Conservation (phyloP, 305 asterid species). For the Fraxinus ornus region DNA sequence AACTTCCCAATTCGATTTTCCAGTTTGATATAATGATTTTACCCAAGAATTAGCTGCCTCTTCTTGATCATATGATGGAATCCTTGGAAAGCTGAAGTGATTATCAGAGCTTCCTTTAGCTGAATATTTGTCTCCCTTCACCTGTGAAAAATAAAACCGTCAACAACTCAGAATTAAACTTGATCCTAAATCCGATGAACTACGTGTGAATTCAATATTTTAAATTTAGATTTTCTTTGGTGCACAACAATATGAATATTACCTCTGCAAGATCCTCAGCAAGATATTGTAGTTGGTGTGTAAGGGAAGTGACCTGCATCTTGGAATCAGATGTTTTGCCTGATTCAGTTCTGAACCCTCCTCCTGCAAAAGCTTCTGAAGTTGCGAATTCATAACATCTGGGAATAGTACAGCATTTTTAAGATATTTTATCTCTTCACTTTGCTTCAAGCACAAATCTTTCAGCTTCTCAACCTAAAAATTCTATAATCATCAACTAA, state of each 20-base stretch:
- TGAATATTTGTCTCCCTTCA: slow-evolving; percentile 76
- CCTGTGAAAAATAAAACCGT: slow-evolving; percentile 35
- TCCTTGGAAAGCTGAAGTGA: slow-evolving; percentile 58
- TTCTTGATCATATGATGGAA: slow-evolving; percentile 67
- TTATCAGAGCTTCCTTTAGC: slow-evolving; percentile 47
- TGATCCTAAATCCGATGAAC: background rate
- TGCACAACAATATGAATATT: slow-evolving; percentile 7
- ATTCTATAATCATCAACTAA: background rate
- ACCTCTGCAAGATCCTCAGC: slow-evolving; percentile 94
- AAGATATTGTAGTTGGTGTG: slow-evolving; percentile 74
- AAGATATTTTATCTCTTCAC: slow-evolving; percentile 86
- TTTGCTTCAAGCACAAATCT: slow-evolving; percentile 90
- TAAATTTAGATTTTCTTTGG: too few species aligned
- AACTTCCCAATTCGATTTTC: background rate
- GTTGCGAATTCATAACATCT: slow-evolving; percentile 55
- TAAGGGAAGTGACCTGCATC: slow-evolving; percentile 85
- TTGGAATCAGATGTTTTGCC: slow-evolving; percentile 84
- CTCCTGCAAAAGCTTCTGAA: slow-evolving; percentile 58
- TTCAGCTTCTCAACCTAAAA: slow-evolving; percentile 84
- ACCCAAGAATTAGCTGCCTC: slow-evolving; percentile 75
- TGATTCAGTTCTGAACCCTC: slow-evolving; percentile 70
- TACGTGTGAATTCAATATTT: too few species aligned
- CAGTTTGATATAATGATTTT: slow-evolving; percentile 15
- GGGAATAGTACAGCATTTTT: slow-evolving; percentile 73
- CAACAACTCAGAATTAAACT: background rate